Evolutionary conservation across 371 early-diverging fungal genomes (phyloP).

Genomic region (Massospora cicadina): DNA sequence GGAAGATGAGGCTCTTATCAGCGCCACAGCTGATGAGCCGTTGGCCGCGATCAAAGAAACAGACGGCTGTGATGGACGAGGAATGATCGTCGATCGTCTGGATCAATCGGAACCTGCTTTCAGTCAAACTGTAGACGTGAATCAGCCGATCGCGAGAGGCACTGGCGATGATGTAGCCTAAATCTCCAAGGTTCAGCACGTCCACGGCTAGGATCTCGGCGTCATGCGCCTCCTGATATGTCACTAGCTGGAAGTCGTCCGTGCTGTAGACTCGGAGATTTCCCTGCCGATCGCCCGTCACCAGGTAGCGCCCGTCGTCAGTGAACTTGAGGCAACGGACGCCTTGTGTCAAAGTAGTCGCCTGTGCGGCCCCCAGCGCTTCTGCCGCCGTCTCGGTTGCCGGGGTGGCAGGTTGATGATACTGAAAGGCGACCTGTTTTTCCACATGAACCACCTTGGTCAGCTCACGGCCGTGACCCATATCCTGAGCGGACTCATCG

Average conservation of each 20-base stretch:
- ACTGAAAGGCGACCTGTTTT: not conserved
- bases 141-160: constrained; percentile 64
- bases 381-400: not conserved
- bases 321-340: constrained; percentile 44
- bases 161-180: constrained; percentile 41
- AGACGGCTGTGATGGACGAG: constrained; percentile 58
- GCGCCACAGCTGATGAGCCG: constrained; percentile 62
- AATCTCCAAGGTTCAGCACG: constrained; percentile 25
- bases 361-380: not conserved
- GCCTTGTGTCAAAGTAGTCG: not conserved
- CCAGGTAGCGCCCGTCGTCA: constrained; percentile 41
- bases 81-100: constrained; percentile 78
- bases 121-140: constrained; percentile 51
- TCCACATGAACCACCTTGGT: constrained; percentile 6
- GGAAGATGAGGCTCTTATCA: constrained; percentile 66
- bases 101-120: constrained; percentile 31
- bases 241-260: constrained; percentile 33
- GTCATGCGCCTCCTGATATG: constrained; percentile 64
- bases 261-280: constrained; percentile 47
- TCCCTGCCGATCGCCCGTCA: constrained; percentile 60
- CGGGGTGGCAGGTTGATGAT: not conserved
- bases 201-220: constrained; percentile 66
- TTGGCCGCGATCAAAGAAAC: constrained; percentile 40
- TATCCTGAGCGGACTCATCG: constrained; percentile 16
- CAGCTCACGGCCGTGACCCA: constrained; percentile 10